A percentile compares a stretch with the other conserved stretches of the same genome.
phyloP scores from a whole-genome alignment of 768 basidiomycete species.

The Tulasnella sp. region DNA sequence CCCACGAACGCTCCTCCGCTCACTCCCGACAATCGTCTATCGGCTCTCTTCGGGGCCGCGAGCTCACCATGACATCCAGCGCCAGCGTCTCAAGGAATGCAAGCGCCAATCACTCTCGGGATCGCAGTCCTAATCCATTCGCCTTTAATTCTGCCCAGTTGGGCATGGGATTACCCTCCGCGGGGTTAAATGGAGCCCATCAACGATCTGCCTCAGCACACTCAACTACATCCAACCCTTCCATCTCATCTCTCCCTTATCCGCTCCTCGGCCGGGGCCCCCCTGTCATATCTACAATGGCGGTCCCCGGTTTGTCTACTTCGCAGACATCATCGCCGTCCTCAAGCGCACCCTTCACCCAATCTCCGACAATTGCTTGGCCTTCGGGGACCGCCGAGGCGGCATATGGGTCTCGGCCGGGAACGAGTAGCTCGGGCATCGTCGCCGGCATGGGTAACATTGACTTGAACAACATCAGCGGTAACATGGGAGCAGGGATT shows the following conservation, averaged over 20 bases:
- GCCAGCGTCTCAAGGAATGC: constrained; percentile 12
- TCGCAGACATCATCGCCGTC: constrained; percentile 27
- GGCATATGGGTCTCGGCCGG: constrained; percentile 19
- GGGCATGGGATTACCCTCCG: constrained; percentile 5
- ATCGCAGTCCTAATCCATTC: constrained; percentile 32
- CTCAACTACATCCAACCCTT: constrained; percentile 27
- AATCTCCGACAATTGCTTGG: constrained; percentile 27
- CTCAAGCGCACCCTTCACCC: constrained; percentile 26
- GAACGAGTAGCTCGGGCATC: constrained; percentile 20
- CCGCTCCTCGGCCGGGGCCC: constrained; percentile 18
- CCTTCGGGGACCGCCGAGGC: constrained; percentile 17
- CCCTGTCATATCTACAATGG: not conserved
- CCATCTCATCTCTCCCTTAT: constrained; percentile 30
- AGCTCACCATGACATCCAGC: constrained; percentile 28
- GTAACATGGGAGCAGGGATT: not conserved
- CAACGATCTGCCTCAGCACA: constrained; percentile 29
- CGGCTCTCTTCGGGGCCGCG: constrained; percentile 9
- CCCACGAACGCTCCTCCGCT: constrained; percentile 11
- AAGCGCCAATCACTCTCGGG: constrained; percentile 21
- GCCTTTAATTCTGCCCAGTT: constrained; percentile 27
- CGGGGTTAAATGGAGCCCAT: constrained; percentile 10
- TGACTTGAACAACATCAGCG: constrained; percentile 27
- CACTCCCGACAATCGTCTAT: constrained; percentile 24
- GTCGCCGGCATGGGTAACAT: constrained; percentile 29
- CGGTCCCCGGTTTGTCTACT: constrained; percentile 14